phyloP scores from a whole-genome alignment of 176 grass and related monocot genomes.

The Musa acuminata region DNA sequence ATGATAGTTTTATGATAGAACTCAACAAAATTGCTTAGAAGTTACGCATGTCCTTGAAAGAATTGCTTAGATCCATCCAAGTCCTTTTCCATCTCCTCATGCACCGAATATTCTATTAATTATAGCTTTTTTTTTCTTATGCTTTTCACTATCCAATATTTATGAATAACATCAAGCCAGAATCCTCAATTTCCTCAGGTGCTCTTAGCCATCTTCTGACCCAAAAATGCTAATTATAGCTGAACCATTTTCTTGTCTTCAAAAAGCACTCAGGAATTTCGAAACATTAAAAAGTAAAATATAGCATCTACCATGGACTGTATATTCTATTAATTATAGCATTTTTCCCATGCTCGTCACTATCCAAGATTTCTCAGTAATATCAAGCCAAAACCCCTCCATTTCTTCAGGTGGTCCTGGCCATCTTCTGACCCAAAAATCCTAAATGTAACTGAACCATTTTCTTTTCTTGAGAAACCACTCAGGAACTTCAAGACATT shows the following conservation, averaged over 20 bases:
- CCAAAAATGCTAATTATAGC: not conserved
- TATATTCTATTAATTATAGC: not conserved
- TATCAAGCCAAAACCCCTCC: not conserved
- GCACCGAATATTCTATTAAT: not conserved
- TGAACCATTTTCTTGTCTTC: not conserved
- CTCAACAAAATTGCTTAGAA: not conserved
- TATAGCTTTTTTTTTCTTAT: not conserved
- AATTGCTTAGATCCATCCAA: not conserved
- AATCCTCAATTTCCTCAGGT: not conserved
- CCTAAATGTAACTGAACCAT: not conserved
- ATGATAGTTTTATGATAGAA: not conserved
- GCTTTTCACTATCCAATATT: not conserved
- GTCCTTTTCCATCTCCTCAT: too few relatives aligned
- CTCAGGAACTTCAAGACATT: not conserved
- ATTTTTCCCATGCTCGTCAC: not conserved
- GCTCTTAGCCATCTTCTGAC: not conserved
- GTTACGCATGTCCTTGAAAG: not conserved
- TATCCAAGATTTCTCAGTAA: not conserved
- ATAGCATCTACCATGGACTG: too few relatives aligned
- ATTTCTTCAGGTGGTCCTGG: not conserved
- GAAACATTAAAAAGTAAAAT: not conserved
- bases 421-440: not conserved
- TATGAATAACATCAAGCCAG: not conserved
- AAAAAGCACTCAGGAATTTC: not conserved
- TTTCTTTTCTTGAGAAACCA: not conserved